Evolutionary conservation across 2,329 filamentous ascomycete species (phyloP), one percentile per base, ranked within the genome.

Genomic region (Fusarium stilboides): DNA sequence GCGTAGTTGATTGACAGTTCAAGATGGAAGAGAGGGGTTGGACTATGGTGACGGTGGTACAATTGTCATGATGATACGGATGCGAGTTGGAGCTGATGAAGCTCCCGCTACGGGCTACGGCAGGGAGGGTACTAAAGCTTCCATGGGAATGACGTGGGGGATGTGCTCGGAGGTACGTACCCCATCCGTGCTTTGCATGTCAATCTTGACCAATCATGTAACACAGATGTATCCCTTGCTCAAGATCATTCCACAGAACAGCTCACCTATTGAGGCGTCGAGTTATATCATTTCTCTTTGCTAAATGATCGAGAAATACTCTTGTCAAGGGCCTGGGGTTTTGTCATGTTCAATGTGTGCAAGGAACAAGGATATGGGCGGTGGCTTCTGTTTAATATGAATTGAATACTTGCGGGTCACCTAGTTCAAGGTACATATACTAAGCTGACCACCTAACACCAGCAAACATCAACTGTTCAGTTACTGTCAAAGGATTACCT

Each of bases 101-200:
- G 44, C 24, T 56, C 8, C 10, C 26, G 37, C 24, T 26, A n/a
- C 26, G 42, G 51, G 51, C n/a, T n/a, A n/a, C n/a, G n/a, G 42
- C 22, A 64, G 39, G 50, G 42, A 65, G 42, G n/a, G 31, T 34
- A 24, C 46, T 24, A 44, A 15, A 43, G 39, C 26, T 36, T n/a
- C n/a, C n/a, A n/a, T 40, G 26, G 40, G 52, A 57, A 65, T 65
- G 62, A 65, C 62, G 62, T 65, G 60, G 60, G 62, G 62, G 53
- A 65, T 65, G 60, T 65, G 46, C 52, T 40, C 28, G 28, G 39
- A 17, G 45, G 55, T 55, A 57, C 55, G 55, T 54, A 57, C 55
- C 55, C 22, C 39, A 20, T 19, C 33, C 47, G 55, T 17, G 51
- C 51, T 57, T 45, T 44, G 4, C 34, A 31, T 13, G 28, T 43